These are phyloP conservation scores for Trametes polyzona DNA, from an alignment of 1,284 basidiomycete genomes.

Conservation along the genomic window DNA sequence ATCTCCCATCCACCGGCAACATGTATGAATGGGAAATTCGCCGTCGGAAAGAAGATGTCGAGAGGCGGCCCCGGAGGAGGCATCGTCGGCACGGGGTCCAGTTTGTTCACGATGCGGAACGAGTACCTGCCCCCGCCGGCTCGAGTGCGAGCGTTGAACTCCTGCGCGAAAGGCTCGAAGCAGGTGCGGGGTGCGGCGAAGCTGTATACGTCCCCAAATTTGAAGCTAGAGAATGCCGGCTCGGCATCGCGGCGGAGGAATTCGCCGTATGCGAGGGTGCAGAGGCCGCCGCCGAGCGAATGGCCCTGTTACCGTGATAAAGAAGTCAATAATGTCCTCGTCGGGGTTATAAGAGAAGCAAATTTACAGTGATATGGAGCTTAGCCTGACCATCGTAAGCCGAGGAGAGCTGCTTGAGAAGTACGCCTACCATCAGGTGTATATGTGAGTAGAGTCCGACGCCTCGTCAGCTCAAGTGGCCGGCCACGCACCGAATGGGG, in stretches of 20 bases:
- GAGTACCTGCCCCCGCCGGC: not conserved
- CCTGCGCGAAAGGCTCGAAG: slow-evolving; percentile 4
- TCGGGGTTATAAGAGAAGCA: not conserved
- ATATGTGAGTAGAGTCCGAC: too few species aligned
- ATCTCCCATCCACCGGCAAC: slow-evolving; percentile 11
- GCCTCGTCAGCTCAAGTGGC: too few species aligned
- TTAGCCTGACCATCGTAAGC: not conserved
- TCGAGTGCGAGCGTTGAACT: not conserved
- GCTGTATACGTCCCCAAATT: slow-evolving; percentile 13
- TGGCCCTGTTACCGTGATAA: slow-evolving; percentile 8
- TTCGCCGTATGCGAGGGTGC: slow-evolving; percentile 14
- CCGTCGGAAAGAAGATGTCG: not conserved
- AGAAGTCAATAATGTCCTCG: not conserved
- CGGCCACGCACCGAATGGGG: slow-evolving; percentile 12
- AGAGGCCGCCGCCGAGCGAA: slow-evolving; percentile 14
- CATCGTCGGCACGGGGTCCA: slow-evolving; percentile 4
- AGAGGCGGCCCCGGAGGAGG: not conserved
- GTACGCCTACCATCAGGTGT: not conserved
- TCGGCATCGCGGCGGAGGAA: slow-evolving; percentile 4
- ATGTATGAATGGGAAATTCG: slow-evolving; percentile 6
- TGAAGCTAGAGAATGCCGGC: not conserved
- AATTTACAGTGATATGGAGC: not conserved
- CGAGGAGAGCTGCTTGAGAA: slow-evolving; percentile 2
- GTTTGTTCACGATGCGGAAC: slow-evolving; percentile 12
- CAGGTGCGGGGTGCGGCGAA: slow-evolving; percentile 11